A percentile compares a stretch with the other conserved stretches of the same genome.
Evolutionary conservation across 768 basidiomycete genomes (phyloP).

Genomic region (Termitomyces bulborhizus): DNA sequence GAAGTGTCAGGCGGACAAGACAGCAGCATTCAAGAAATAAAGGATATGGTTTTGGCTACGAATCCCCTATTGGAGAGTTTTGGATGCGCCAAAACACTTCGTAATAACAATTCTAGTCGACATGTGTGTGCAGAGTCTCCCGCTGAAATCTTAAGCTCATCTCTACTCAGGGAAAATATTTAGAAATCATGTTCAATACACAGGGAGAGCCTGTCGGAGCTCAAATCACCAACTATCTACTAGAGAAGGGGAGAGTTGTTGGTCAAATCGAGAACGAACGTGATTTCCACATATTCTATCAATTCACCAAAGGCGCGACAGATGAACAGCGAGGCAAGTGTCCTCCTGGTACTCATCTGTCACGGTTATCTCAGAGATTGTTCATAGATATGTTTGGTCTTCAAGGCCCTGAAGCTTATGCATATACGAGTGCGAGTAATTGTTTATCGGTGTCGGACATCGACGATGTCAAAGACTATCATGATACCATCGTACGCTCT

Average conservation of each 20-base stretch:
- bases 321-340: conserved; percentile 78
- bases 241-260: conserved; percentile 96
- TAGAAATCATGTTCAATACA: conserved; percentile 98
- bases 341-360: neutral
- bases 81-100: conserved; percentile 96
- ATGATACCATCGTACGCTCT: conserved; percentile 74
- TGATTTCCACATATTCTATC: conserved; percentile 99
- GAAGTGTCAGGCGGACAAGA: conserved; percentile 88
- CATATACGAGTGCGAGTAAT: conserved; percentile 88
- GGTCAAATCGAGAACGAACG: conserved; percentile 96
- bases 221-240: conserved; percentile 95
- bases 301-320: conserved; percentile 94
- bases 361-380: conserved; percentile 9
- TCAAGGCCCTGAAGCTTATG: conserved; percentile 93
- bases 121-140: conserved; percentile 58
- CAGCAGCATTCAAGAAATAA: conserved; percentile 93
- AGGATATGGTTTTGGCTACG: conserved; percentile 99
- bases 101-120: conserved; percentile 98
- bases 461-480: conserved; percentile 82
- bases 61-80: conserved; percentile 97
- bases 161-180: conserved; percentile 80
- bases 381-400: conserved; percentile 83
- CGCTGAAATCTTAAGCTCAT: conserved; percentile 12
- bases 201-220: conserved; percentile 94
- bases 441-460: conserved; percentile 90